Evolutionary conservation across 352 stramenopile genomes (phyloP).

Genomic region (Phytophthora megakarya): DNA sequence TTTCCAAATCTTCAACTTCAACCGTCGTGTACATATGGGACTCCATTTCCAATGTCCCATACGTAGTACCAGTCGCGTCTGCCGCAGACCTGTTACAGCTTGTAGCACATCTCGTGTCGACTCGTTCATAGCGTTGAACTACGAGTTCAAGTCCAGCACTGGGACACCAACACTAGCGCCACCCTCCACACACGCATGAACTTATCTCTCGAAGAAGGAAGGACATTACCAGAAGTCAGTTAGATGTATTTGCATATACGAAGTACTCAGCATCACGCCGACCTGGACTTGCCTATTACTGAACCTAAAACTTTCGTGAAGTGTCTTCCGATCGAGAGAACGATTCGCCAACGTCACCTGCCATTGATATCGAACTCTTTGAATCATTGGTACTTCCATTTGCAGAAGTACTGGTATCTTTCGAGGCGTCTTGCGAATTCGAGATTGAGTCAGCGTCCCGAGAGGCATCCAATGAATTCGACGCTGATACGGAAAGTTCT

Average conservation of each 20-base stretch:
- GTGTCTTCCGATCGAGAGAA: conserved; percentile 16
- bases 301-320: conserved; percentile 14
- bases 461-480: conserved; percentile 9
- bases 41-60: too few species aligned
- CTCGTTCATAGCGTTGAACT: conserved; percentile 46
- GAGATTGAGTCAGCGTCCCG: conserved; percentile 4
- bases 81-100: too few species aligned
- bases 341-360: conserved; percentile 6
- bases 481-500: background rate
- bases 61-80: too few species aligned
- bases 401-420: conserved; percentile 5
- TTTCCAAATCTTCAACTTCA: too few species aligned
- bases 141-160: conserved; percentile 48
- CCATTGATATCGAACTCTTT: conserved; percentile 6
- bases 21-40: too few species aligned
- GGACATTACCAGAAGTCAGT: background rate
- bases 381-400: conserved; percentile 1
- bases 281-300: background rate
- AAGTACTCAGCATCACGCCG: background rate
- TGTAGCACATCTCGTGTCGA: conserved; percentile 35
- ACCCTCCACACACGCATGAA: conserved; percentile 41
- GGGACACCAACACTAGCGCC: conserved; percentile 24
- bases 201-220: too few species aligned
- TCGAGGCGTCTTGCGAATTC: background rate
- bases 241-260: background rate